Evolutionary conservation across 2,329 filamentous ascomycete genomes (phyloP), one percentile per base, ranked within the genome.

Genomic region (Aureobasidium uvarum): DNA sequence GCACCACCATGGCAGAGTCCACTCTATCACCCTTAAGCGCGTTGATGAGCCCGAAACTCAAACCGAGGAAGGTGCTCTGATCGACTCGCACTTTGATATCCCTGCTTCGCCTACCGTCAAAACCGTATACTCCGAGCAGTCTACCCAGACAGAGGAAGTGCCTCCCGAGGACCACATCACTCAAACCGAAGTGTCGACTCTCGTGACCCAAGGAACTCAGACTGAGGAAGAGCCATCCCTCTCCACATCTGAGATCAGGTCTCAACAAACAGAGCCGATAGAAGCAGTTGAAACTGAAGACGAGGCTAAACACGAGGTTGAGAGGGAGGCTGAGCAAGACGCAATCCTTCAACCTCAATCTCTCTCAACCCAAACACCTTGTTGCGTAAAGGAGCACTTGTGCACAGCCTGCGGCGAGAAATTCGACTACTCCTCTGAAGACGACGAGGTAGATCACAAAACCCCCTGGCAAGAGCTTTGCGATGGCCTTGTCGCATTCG

Each of bases 391-490:
- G 28, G 58, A 62, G 56, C 56, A 46, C 11, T 39, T 43, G 41
- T 59, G 43, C 39, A 48, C 41, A 28, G 39, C 63, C 18, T 63
- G 60, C 14, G 60, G 60, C 48, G 39, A 54, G 16, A 20, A 52
- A 18, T 16, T 63, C 36, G 65, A 67, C 33, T 56, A 60, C 38
- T 64, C 43, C n/a, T 66, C 45, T 38, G 43, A 59, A 58, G 66
- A 65, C 8, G 59, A 62, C 14, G 60, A 45, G 25, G 10, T 38
- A 5, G 20, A 64, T 28, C 62, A 66, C 13, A 74, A 70, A 64
- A 72, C 70, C n/a, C 73, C 74, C 5, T 74, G 74, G 72, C 70
- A 70, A 58, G 74, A 76, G 65, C 70, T 76, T 7, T 76, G 74
- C 71, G 69, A 71, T 25, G 70, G 72, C 25, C 58, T 76, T 60